Conservation (phyloP, 345 rosid genomes). For the Syzygium jambos region DNA sequence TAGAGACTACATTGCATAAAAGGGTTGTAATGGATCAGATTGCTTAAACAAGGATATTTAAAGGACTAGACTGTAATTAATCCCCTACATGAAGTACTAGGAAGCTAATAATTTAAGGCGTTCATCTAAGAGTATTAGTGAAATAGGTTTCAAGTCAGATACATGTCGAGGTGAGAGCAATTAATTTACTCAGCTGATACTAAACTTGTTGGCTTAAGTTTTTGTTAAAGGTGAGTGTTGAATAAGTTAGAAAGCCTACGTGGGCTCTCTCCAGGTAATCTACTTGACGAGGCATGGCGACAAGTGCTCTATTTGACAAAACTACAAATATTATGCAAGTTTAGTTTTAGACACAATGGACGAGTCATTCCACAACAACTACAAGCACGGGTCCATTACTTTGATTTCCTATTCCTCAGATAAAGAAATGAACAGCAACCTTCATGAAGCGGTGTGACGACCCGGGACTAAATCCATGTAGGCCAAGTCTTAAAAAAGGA, state of each 20-base stretch:
- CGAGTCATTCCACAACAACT: not conserved
- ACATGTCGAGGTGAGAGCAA: not conserved
- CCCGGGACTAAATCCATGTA: not conserved
- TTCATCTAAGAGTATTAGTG: not conserved
- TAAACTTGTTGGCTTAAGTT: not conserved
- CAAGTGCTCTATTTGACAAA: not conserved
- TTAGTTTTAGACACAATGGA: too few relatives aligned
- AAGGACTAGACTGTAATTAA: not conserved
- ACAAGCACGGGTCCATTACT: not conserved
- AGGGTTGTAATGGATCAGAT: not conserved
- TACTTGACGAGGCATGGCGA: not conserved
- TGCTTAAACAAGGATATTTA: not conserved
- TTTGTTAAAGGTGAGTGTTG: not conserved
- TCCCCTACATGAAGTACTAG: not conserved
- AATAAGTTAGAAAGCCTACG: not conserved
- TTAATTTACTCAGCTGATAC: not conserved
- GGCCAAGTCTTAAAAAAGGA: not conserved
- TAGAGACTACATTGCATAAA: not conserved
- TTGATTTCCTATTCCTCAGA: not conserved
- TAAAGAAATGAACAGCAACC: not conserved
- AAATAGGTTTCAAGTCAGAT: not conserved
- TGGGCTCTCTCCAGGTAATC: not conserved
- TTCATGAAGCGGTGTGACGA: not conserved
- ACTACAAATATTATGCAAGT: not conserved
- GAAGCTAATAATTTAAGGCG: not conserved